Percentiles rank a stretch among this genome's conserved stretches.
These are phyloP conservation scores for Crithidia sp. DNA, from an alignment of 208 protist genomes.

Conservation along the genomic window DNA sequence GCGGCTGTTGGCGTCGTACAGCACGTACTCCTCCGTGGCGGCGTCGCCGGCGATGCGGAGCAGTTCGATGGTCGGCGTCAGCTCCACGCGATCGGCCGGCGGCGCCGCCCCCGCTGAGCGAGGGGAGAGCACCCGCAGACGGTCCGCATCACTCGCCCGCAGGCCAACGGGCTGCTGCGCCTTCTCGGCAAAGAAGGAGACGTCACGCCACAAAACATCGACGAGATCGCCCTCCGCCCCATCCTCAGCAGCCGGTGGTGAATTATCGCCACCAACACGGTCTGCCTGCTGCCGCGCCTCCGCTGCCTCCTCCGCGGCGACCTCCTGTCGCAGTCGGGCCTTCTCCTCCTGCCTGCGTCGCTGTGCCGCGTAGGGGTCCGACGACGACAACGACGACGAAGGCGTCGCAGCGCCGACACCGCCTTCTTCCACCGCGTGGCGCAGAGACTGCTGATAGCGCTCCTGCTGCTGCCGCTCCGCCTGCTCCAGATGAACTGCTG, in stretches of 20 bases:
- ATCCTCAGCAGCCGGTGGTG: not conserved
- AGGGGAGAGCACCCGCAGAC: conserved; percentile 40
- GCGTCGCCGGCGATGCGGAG: conserved; percentile 70
- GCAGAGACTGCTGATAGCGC: conserved; percentile 5
- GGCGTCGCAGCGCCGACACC: no score
- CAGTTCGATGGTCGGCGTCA: conserved; percentile 73
- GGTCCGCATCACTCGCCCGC: conserved; percentile 38
- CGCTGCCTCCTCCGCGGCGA: conserved; percentile 15
- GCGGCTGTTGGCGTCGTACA: conserved; percentile 62
- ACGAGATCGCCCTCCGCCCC: conserved; percentile 30
- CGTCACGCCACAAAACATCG: conserved; percentile 42
- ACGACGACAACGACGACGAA: no score
- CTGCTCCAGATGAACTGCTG: conserved; percentile 11
- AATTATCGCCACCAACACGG: no score
- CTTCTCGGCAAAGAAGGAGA: conserved; percentile 23
- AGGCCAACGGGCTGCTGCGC: conserved; percentile 34
- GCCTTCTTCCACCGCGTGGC: not conserved
- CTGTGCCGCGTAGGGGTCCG: not conserved
- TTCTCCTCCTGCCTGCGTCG: conserved; percentile 21
- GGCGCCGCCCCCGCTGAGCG: not conserved
- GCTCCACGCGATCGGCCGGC: conserved; percentile 23
- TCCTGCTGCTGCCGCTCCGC: conserved; percentile 12
- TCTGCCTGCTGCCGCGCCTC: not conserved
- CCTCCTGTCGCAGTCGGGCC: conserved; percentile 20
- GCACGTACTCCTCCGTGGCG: conserved; percentile 74